Evolutionary conservation across 352 stramenopile species (phyloP).

Genomic region (Phytopythium sindhum): DNA sequence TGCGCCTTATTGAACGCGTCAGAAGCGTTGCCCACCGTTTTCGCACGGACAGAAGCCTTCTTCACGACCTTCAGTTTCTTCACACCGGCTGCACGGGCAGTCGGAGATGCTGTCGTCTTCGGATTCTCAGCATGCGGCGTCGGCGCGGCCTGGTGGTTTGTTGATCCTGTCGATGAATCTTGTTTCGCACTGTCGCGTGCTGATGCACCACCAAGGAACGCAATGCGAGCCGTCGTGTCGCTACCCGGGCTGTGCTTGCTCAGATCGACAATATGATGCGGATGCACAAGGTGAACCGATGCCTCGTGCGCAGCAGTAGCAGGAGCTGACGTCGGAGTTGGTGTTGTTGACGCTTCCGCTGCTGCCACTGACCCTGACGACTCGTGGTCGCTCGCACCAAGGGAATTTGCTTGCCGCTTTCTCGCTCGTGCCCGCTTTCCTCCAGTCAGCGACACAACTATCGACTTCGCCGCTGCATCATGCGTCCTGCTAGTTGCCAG

Average conservation of each 20-base stretch:
- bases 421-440: conserved; percentile 18
- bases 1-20: not conserved
- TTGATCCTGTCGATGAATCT: not conserved
- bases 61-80: not conserved
- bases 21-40: not conserved
- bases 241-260: not conserved
- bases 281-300: not conserved
- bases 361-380: not conserved
- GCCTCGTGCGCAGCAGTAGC: not conserved
- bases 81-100: not conserved
- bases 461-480: conserved; percentile 8
- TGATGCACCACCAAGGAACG: not conserved
- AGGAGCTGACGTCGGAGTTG: not conserved
- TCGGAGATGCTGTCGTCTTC: not conserved
- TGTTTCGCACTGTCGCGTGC: not conserved
- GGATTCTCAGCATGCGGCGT: not conserved
- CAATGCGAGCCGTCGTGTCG: not conserved
- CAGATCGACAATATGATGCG: not conserved
- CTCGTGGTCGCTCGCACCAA: conserved; percentile 5
- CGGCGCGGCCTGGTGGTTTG: not conserved
- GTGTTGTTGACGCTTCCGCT: not conserved
- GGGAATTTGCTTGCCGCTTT: conserved; percentile 7
- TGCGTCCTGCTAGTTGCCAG: not conserved
- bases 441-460: conserved; percentile 18
- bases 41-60: not conserved